phyloP scores from a whole-genome alignment of 345 rosid genomes.

The Atalantia buxifolia region DNA sequence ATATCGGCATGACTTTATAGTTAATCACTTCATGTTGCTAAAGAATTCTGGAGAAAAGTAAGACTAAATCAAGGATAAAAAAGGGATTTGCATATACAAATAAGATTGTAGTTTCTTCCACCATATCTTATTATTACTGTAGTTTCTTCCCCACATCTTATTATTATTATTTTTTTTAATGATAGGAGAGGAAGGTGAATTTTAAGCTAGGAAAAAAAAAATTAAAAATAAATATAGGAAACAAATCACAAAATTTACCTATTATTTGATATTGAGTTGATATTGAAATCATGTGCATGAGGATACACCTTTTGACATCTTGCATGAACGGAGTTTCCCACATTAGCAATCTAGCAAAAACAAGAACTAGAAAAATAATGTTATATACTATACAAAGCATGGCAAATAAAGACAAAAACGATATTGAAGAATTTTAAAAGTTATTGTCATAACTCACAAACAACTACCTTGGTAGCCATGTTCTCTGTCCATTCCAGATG shows the following conservation, averaged over 20 bases:
- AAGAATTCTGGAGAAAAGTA: background rate
- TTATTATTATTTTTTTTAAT: no score
- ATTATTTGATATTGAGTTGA: conserved; percentile 89
- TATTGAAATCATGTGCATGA: conserved; percentile 74
- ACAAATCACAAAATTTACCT: conserved; percentile 46
- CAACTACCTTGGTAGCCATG: conserved; percentile 36
- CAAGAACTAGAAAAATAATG: conserved; percentile 19
- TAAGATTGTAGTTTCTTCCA: background rate
- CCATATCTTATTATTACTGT: background rate
- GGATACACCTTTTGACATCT: conserved; percentile 60
- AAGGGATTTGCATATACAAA: background rate
- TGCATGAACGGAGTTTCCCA: conserved; percentile 40
- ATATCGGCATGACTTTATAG: background rate
- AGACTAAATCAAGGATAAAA: background rate
- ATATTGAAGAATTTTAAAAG: background rate
- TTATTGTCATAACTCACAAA: background rate
- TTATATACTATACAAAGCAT: background rate
- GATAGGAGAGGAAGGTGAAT: background rate
- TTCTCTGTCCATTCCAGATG: conserved; percentile 32
- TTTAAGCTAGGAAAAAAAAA: background rate
- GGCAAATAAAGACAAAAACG: background rate
- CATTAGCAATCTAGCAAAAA: conserved; percentile 39
- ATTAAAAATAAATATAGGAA: background rate
- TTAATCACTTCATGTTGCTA: background rate
- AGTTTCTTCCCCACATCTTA: background rate